Conservation (phyloP, 805 yeast species). For the Candida pseudofarinosa region DNA sequence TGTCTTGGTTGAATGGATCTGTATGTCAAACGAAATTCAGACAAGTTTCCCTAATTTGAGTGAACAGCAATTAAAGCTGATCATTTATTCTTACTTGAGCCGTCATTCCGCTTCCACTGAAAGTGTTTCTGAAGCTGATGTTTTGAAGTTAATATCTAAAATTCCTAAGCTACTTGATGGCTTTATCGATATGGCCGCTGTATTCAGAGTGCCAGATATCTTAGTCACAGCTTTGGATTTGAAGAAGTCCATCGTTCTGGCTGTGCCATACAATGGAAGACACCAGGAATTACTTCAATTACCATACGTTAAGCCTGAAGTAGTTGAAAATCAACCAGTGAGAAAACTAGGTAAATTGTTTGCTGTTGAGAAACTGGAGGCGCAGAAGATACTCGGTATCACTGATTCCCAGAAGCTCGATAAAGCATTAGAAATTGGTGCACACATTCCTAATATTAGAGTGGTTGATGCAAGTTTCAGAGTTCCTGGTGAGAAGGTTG, state of each 20-base stretch:
- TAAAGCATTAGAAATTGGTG: slow-evolving; percentile 52
- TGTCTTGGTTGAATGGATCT: slow-evolving; percentile 55
- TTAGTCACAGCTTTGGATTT: slow-evolving; percentile 59
- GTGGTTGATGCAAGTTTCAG: slow-evolving; percentile 67
- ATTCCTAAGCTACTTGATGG: slow-evolving; percentile 67
- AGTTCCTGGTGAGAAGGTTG: slow-evolving; percentile 83
- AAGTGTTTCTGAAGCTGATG: slow-evolving; percentile 30
- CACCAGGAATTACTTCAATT: slow-evolving; percentile 73
- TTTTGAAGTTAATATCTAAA: slow-evolving; percentile 55
- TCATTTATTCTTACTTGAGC: slow-evolving; percentile 56
- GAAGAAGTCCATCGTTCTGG: slow-evolving; percentile 71
- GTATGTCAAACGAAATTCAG: slow-evolving; percentile 63
- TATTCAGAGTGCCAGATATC: slow-evolving; percentile 70
- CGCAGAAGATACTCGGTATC: slow-evolving; percentile 54
- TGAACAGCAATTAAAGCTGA: slow-evolving; percentile 43
- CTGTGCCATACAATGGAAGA: slow-evolving; percentile 51
- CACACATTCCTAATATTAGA: slow-evolving; percentile 63
- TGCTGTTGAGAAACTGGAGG: slow-evolving; percentile 53
- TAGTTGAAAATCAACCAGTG: slow-evolving; percentile 42
- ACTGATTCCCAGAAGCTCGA: slow-evolving; percentile 42
- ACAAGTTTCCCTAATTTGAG: slow-evolving; percentile 38
- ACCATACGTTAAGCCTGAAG: slow-evolving; percentile 60
- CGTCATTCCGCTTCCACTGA: slow-evolving; percentile 34
- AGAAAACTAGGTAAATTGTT: slow-evolving; percentile 67
- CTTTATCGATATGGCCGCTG: slow-evolving; percentile 74